Base-by-base conservation (phyloP, 352 stramenopile species). In the Sclerospora graminicola region DNA sequence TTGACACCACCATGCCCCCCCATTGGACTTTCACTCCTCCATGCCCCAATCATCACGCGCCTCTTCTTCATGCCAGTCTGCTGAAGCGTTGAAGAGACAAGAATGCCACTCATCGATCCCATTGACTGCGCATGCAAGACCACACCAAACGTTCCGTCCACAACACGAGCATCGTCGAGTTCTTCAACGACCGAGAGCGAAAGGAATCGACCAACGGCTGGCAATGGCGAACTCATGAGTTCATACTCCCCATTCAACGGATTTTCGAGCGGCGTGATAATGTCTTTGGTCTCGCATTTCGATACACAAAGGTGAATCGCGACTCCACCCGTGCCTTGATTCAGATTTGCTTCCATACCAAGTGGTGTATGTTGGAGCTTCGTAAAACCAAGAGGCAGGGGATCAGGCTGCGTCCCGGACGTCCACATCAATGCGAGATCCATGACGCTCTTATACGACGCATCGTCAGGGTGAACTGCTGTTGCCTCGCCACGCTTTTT, bases 361-460 rank as follows among this genome's bases (percentile, higher is more conserved):
- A 94, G 57, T 30, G 82, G 82, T 1, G 82, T 94, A 32, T 94
- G 78, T 41, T 83, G 69, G 26, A 94, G 76, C 43, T 94, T 94
- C 8, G 67, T 85, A 45, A 87, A 94, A 8, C 78, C 76, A 0
- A 38, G 42, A 1, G 82, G 78, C 13, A 90, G 41, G 6, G 69
- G 51, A 31, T 92, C 78, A 1, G 61, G 60, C 45, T 83, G 62
- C 0, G 58, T 48, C 0, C 76, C 75, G 3, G 77, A 86, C 11
- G 80, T 84, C 74, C 77, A 89, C 66, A 89, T 81, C 10, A 88
- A 60, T 9, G 66, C 48, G 13, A 91, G 34, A 42, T 89, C 75
- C 68, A 89, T 84, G 26, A 90, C 45, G 24, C 63, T 69, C 41
- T 83, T 86, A n/a, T 68, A 46, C 39, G 38, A 8, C 30, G 35